Evolutionary conservation across 495 filamentous ascomycete genomes (phyloP).

Genomic region (Aspergillus avenaceus): DNA sequence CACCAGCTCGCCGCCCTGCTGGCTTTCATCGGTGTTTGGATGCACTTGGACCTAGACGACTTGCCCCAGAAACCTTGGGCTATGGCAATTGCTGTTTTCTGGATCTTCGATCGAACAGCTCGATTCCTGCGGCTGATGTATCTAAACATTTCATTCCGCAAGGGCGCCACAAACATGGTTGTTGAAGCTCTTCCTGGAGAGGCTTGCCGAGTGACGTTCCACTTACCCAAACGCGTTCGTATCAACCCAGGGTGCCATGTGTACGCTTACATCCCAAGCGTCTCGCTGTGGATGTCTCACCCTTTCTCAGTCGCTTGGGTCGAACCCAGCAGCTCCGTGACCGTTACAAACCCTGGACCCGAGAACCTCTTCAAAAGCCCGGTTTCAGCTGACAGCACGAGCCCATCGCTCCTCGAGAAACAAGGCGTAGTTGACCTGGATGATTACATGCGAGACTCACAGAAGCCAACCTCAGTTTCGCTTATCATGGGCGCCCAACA

Average conservation of each 20-base stretch:
- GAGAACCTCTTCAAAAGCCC: neutral
- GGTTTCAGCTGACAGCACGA: conserved; percentile 11
- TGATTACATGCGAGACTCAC: conserved; percentile 14
- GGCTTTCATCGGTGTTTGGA: conserved; percentile 62
- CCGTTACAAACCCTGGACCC: neutral
- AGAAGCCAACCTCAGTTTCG: conserved; percentile 58
- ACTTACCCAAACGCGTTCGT: conserved; percentile 69
- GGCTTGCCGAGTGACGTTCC: conserved; percentile 61
- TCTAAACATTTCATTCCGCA: conserved; percentile 49
- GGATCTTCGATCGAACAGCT: conserved; percentile 58
- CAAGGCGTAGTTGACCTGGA: conserved; percentile 33
- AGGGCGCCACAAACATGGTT: conserved; percentile 37
- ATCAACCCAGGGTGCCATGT: conserved; percentile 75
- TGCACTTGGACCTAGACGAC: conserved; percentile 60
- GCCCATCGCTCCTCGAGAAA: conserved; percentile 32
- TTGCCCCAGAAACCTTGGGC: conserved; percentile 62
- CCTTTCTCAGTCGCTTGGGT: conserved; percentile 58
- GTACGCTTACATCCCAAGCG: conserved; percentile 73
- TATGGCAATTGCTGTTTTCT: conserved; percentile 56
- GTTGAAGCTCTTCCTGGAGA: conserved; percentile 52
- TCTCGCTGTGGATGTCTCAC: conserved; percentile 68
- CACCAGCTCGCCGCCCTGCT: conserved; percentile 68
- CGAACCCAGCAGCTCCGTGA: conserved; percentile 29
- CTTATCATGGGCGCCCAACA: conserved; percentile 75
- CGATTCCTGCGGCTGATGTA: conserved; percentile 54